Conservation (phyloP, 176 grass and related monocot species). For the Pontederia paniculata region DNA sequence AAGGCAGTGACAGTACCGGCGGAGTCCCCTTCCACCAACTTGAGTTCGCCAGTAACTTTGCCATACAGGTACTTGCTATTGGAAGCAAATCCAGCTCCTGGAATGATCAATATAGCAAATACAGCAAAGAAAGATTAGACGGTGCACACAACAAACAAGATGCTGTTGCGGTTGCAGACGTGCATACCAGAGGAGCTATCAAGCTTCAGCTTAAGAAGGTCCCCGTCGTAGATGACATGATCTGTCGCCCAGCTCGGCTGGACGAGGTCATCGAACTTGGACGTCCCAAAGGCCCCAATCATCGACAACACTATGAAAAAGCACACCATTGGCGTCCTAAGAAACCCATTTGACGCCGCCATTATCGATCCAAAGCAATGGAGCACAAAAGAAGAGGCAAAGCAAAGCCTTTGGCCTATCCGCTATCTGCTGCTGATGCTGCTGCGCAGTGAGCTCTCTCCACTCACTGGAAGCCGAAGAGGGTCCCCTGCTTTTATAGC, state of each 20-base stretch:
- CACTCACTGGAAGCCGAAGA: too few species aligned
- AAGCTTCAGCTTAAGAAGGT: slow-evolving; percentile 84
- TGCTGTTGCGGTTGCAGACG: too few species aligned
- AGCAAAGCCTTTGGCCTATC: too few species aligned
- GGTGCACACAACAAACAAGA: too few species aligned
- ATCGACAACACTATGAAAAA: neutral
- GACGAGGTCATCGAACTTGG: slow-evolving; percentile 75
- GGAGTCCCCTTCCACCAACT: slow-evolving; percentile 84
- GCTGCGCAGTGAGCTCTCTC: neutral
- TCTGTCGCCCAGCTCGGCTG: slow-evolving; percentile 97
- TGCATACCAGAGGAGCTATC: slow-evolving; percentile 49
- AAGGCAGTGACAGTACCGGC: slow-evolving; percentile 92
- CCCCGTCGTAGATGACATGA: slow-evolving; percentile 76
- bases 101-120: neutral
- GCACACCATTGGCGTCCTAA: neutral
- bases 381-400: too few species aligned
- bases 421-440: neutral
- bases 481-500: neutral
- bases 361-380: neutral
- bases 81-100: slow-evolving; percentile 66
- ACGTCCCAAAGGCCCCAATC: neutral
- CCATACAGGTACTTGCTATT: slow-evolving; percentile 73
- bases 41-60: slow-evolving; percentile 64
- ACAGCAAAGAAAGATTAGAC: neutral
- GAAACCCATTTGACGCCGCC: neutral